A percentile compares a stretch with the other conserved stretches of the same genome.
Evolutionary conservation across 2,329 filamentous ascomycete species (phyloP).

Genomic region (Epichloe uncinata): DNA sequence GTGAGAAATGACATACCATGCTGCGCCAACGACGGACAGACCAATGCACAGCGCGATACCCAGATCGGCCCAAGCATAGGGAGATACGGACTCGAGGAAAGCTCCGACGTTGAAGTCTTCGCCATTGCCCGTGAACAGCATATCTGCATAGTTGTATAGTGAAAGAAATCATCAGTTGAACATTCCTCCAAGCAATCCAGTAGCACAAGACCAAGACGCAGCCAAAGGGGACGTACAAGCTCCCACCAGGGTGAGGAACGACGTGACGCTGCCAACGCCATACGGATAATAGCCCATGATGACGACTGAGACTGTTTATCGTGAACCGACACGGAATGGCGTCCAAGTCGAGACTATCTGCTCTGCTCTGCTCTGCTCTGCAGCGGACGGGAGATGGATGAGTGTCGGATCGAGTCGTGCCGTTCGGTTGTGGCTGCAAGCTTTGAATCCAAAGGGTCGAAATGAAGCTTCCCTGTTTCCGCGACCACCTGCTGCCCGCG

Average conservation of each 20-base stretch:
- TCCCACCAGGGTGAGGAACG: constrained; percentile 60
- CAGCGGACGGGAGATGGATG: not conserved
- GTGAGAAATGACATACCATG: constrained; percentile 55
- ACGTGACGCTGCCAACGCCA: constrained; percentile 52
- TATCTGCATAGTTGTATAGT: constrained; percentile 53
- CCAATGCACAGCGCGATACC: constrained; percentile 93
- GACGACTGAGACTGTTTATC: constrained; percentile 8
- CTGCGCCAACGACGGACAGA: constrained; percentile 88
- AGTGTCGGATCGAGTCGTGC: not conserved
- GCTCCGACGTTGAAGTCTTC: constrained; percentile 94
- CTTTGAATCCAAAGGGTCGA: not conserved
- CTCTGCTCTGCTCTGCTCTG: not conserved
- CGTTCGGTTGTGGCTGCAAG: not conserved
- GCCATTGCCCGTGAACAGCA: constrained; percentile 95
- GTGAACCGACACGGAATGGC: not conserved
- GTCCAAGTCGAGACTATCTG: not conserved
- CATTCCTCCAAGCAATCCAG: not conserved
- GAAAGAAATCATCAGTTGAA: not conserved
- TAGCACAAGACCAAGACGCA: not conserved
- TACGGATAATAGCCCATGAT: constrained; percentile 62
- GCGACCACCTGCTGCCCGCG: not conserved
- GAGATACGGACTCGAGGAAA: constrained; percentile 88
- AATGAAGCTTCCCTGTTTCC: not conserved
- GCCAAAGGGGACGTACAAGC: constrained; percentile 46
- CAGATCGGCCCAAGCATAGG: constrained; percentile 81